Base-by-base conservation (phyloP, 163 green algal species). In the Chlorella variabilis region DNA sequence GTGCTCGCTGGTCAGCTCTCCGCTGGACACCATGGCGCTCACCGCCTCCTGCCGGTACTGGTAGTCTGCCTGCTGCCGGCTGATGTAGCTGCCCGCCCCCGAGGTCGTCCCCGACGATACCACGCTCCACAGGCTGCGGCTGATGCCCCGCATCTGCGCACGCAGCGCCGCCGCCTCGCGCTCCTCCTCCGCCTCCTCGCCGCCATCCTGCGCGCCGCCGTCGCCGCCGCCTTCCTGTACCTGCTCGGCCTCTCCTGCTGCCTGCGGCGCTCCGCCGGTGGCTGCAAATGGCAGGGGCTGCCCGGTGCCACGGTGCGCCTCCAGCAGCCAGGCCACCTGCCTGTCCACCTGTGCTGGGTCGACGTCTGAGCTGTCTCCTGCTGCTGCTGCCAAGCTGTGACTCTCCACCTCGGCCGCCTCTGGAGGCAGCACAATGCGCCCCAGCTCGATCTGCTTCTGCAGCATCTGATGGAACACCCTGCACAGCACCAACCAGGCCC, bases 391-490 rank as follows among this genome's bases (percentile, higher is more conserved):
- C n/a, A n/a, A n/a, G 27, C 67, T 33, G 41, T 27, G 18, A 20
- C 17, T 38, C 11, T 75, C 41, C 25, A 8, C 41, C 2, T 29
- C 41, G 33, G 65, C 45, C 8, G 31, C 38, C 34, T 82, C 63
- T 18, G 36, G 48, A 4, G 71, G 76, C 39, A 85, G 41, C 34
- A 31, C 11, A 25, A 80, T 67, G 56, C 71, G 71, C 0, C 80
- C 62, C 76, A 81, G 51, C 76, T 85, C 76, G 3, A 81, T 75
- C 56, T 81, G 80, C 33, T 76, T 81, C 58, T 77, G 4, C 23
- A 77, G 41, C 69, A 85, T 34, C 9, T 54, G 42, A n/a, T 83
- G 48, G 11, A 85, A 49, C n/a, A 27, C 31, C 69, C 80, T 79
- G 70, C 65, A 41, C 15, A 25, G 62, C 13, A 56, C 54, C 31